Evolutionary conservation across 2,329 filamentous ascomycete species (phyloP), one percentile per base, ranked within the genome.

Genomic region (Trichoderma cornu-damae): DNA sequence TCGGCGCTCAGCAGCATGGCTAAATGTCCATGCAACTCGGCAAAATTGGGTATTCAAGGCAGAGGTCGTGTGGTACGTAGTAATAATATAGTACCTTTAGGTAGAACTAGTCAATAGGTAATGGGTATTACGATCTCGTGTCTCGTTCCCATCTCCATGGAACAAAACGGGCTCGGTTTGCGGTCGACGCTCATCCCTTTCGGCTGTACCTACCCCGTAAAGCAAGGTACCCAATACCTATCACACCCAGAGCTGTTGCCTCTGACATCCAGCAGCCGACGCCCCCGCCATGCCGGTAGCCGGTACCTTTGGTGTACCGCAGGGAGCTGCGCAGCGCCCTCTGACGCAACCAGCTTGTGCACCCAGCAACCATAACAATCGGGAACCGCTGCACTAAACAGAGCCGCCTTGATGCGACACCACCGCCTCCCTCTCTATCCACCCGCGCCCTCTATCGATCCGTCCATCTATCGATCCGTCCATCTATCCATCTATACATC

Each of bases 351-450:
- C 28, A 37, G 24, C 28, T 18, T 37, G 26, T 34, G 35, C 46
- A 44, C 54, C 56, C 43, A 48, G 68, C 68, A 70, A 70, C 68
- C 64, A 64, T 60, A 60, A 66, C 65, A 67, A 67, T 68, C 62
- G 64, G 64, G 63, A 60, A 69, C 63, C 63, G 57, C 43, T 50
- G 67, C n/a, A n/a, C n/a, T 69, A 69, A 70, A 70, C 68, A 61
- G 30, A 47, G 32, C 37, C 51, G 38, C 28, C 40, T 30, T 46
- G 40, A 54, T 44, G 51, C 51, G 30, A 54, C 51, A 54, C 51
- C 51, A 54, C 42, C 51, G 32, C 51, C 51, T 55, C 51, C 51
- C 42, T 44, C 51, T 35, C 26, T 46, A 38, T 46, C 46, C 20
- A 26, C 28, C 6, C 20, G 44, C 44, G 30, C 30, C n/a, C 18